Percentiles rank a stretch among this genome's conserved stretches.
Conservation (phyloP, 2,329 filamentous ascomycete genomes). For the Madurella mycetomatis region DNA sequence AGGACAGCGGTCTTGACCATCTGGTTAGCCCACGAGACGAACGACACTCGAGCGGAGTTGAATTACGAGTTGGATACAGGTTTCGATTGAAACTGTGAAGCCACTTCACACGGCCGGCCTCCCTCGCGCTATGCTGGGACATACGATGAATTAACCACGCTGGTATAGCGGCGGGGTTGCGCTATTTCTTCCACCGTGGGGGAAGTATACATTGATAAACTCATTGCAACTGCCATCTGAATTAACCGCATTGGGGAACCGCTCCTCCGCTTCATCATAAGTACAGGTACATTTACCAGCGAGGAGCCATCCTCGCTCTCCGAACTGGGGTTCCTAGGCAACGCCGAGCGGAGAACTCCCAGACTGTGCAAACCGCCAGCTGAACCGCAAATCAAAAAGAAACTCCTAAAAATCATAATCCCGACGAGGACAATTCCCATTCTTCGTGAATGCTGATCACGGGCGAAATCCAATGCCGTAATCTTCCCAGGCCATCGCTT, state of each 20-base stretch:
- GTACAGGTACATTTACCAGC: constrained; percentile 21
- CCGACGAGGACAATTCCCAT: constrained; percentile 23
- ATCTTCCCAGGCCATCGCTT: constrained; percentile 11
- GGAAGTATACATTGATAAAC: not conserved
- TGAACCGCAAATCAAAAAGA: constrained; percentile 22
- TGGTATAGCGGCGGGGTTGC: not conserved
- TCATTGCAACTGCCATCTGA: constrained; percentile 23
- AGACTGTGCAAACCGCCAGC: constrained; percentile 15
- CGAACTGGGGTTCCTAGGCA: constrained; percentile 16
- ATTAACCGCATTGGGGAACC: constrained; percentile 24
- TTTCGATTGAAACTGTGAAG: too few relatives aligned
- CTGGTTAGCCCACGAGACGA: too few relatives aligned
- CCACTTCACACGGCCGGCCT: too few relatives aligned
- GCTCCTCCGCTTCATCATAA: constrained; percentile 26
- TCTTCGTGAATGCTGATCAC: constrained; percentile 21
- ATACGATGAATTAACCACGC: too few relatives aligned
- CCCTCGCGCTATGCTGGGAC: too few relatives aligned
- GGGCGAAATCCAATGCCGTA: constrained; percentile 24
- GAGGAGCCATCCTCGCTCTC: constrained; percentile 17
- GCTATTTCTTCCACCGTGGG: not conserved
- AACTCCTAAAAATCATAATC: constrained; percentile 26
- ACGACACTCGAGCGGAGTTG: too few relatives aligned
- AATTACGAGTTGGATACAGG: too few relatives aligned
- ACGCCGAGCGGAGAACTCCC: constrained; percentile 18
- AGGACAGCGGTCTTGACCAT: too few relatives aligned